Conservation (phyloP, 352 stramenopile genomes). For the Phytophthora pisi region DNA sequence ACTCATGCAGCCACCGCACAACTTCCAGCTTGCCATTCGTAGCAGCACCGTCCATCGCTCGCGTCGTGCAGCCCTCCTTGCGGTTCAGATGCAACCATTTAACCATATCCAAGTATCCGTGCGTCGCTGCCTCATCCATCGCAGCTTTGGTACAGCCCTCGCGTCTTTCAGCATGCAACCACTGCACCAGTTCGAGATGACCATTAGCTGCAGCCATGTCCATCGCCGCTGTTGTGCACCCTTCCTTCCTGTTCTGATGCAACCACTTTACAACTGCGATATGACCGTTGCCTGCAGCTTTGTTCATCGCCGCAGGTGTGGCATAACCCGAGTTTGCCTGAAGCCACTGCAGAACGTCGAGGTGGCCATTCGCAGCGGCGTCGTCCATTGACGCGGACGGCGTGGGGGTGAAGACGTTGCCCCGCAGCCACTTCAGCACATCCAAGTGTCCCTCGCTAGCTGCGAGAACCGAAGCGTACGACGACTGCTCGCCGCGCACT, state of each 20-base stretch:
- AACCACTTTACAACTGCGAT: conserved; percentile 39
- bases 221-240: conserved; percentile 38
- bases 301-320: conserved; percentile 33
- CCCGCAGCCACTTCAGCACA: conserved; percentile 32
- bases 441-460: conserved; percentile 44
- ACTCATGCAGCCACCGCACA: conserved; percentile 36
- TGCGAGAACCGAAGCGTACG: conserved; percentile 39
- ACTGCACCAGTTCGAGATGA: conserved; percentile 35
- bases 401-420: conserved; percentile 34
- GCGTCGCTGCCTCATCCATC: conserved; percentile 41
- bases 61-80: conserved; percentile 31
- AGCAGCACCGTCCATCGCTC: conserved; percentile 40
- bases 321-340: conserved; percentile 25
- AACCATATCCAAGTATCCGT: conserved; percentile 34
- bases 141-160: conserved; percentile 41
- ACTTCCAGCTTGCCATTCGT: conserved; percentile 34
- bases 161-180: conserved; percentile 26
- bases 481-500: conserved; percentile 38
- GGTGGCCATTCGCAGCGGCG: conserved; percentile 33
- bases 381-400: conserved; percentile 36
- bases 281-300: conserved; percentile 37
- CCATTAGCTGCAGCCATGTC: conserved; percentile 36
- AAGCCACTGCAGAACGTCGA: conserved; percentile 35
- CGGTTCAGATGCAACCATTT: conserved; percentile 31
- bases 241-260: conserved; percentile 32